Percentiles rank a stretch among this genome's conserved stretches.
These are phyloP conservation scores for Euclidium syriacum DNA, from an alignment of 345 rosid species.

Conservation along the genomic window DNA sequence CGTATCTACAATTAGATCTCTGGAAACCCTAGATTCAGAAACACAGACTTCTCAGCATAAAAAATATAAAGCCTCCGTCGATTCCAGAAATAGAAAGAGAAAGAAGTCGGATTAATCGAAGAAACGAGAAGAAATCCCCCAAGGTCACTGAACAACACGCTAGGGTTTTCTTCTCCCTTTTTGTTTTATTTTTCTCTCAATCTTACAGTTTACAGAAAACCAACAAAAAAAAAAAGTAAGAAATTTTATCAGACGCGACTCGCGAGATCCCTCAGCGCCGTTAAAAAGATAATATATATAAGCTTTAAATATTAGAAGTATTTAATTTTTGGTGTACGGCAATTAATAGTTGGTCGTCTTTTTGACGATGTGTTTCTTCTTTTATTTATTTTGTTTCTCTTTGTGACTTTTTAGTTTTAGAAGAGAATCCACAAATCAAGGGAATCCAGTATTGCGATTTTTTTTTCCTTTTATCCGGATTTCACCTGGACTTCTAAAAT, in stretches of 20 bases:
- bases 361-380: not conserved
- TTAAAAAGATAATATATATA: slow-evolving; percentile 13
- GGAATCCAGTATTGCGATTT: slow-evolving; percentile 12
- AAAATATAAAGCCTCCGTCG: not conserved
- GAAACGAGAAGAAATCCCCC: not conserved
- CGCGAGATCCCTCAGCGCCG: slow-evolving; percentile 25
- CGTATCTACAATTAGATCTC: slow-evolving; percentile 23
- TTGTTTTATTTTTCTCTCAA: not conserved
- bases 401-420: not conserved
- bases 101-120: not conserved
- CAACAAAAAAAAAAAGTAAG: not conserved
- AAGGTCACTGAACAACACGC: slow-evolving; percentile 16
- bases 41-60: not conserved
- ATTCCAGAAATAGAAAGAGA: slow-evolving; percentile 1
- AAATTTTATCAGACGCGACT: not conserved
- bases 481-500: not conserved
- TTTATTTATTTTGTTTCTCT: not conserved
- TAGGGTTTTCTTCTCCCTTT: slow-evolving; percentile 25
- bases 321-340: slow-evolving; percentile 5
- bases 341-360: slow-evolving; percentile 15
- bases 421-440: slow-evolving; percentile 17
- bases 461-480: not conserved
- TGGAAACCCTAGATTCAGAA: slow-evolving; percentile 20
- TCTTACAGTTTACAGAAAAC: not conserved
- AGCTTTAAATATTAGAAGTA: not conserved